Base-by-base conservation (phyloP, 441 rosid genomes). In the Erodium trifolium region DNA sequence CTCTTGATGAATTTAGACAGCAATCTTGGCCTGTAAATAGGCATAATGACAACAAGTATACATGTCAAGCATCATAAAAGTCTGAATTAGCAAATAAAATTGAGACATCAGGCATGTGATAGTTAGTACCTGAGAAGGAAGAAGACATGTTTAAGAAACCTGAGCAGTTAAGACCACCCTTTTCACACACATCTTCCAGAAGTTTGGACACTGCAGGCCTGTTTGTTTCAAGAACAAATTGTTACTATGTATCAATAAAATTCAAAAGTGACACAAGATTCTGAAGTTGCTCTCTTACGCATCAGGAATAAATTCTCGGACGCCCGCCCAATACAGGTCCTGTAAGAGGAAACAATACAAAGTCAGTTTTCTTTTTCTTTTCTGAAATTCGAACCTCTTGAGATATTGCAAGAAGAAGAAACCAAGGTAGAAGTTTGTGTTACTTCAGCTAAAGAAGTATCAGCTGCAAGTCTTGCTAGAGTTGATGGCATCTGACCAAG, bases 261-360 rank as follows among this genome's bases (percentile, higher is more conserved):
- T 37, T 37, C 41, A 37, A 37, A 37, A 4, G 41, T 37, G 41
- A 37, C 41, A 37, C 3, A 4, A 37, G 41, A 1, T 37, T 37
- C 41, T 37, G 41, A 37, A 37, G 41, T 37, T 37, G 41, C 41
- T 37, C 41, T 37, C 84, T 72, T 29, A 82, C 88, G 80, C 83
- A 55, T 68, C 62, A 3, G 83, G 86, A 57, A 62, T 31, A n/a
- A 84, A 84, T 70, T 84, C 79, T 16, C 49, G 76, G 18, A 80
- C 73, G 13, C 86, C 86, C 18, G 81, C 70, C 83, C 81, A 74
- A 71, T 80, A 80, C 64, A 77, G n/a, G 11, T 82, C 80, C 88
- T 84, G 78, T 63, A 13, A 10, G n/a, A 43, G 11, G 55, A 10
- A 16, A 53, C 9, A 53, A 53, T 27, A 16, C 27, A 17, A 62